Base-by-base conservation (phyloP, 2,329 filamentous ascomycete species). In the Fusarium citri region DNA sequence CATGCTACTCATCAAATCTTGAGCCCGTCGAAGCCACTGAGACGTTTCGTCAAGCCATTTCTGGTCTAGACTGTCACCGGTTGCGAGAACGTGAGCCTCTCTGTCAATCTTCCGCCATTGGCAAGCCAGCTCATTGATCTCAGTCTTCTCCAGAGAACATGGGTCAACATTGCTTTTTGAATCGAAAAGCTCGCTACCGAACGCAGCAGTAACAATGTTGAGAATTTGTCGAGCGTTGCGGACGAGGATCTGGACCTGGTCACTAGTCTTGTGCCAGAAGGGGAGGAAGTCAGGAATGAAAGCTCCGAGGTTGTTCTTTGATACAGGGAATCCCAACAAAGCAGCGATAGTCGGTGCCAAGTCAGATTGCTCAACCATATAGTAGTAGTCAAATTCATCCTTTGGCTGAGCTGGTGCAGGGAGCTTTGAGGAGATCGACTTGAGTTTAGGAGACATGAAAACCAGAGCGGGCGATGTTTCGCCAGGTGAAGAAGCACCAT, bases 401-500 rank as follows among this genome's bases (percentile, higher is more conserved):
- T 83, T 83, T 9, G 88, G 86, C 15, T 84, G 79, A 6, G 87
- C 81, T 1, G 94, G 94, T 41, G 83, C 82, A 37, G 78, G 60
- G 5, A 79, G 72, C 12, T 71, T 75, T 3, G 78, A 70, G 5
- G 85, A 84, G 9, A 94, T 81, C 2, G 81, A 77, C 74, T 87
- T 88, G 45, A 97, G 84, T 76, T 94, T 96, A 0, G 95, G 94
- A 4, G 94, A 96, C 69, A 97, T 88, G 78, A 99, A 98, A 22
- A 98, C 87, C 12, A 99, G 83, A 18, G 96, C 96, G 0, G 96
- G 92, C 1, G 95, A 98, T 3, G 96, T 98, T 82, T 99, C 96
- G 45, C 96, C 95, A 3, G 94, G 88, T 1, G 94, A 94, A 12
- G 95, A 98, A 41, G 95, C 96, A 30, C 96, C 96, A 78, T 99